Conservation (phyloP, 2,329 filamentous ascomycete genomes). For the Rhinocladiella similis region DNA sequence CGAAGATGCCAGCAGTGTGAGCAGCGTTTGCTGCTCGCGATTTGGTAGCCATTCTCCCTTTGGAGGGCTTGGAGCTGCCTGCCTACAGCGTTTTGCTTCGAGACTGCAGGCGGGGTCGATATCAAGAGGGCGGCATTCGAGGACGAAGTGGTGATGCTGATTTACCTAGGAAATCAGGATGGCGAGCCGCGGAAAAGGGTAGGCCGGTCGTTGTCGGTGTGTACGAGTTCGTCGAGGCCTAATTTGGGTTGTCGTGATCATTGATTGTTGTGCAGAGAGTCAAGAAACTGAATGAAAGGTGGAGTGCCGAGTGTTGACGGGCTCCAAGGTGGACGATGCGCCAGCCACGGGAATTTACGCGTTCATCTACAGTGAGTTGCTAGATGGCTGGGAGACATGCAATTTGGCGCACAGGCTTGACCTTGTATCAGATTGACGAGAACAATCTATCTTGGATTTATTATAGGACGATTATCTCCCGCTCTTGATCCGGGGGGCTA, state of each 20-base stretch:
- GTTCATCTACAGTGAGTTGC: background rate
- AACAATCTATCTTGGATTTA: background rate
- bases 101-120: constrained; percentile 3
- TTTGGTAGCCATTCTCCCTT: constrained; percentile 19
- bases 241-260: background rate
- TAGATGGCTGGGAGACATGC: constrained; percentile 16
- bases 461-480: background rate
- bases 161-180: background rate
- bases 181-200: background rate
- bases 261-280: constrained; percentile 12
- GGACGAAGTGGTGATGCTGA: background rate
- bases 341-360: constrained; percentile 27
- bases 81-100: constrained; percentile 7
- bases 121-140: constrained; percentile 17
- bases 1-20: constrained; percentile 90
- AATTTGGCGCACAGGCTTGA: background rate
- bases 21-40: constrained; percentile 38
- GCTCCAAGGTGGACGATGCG: constrained; percentile 21
- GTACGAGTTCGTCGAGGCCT: background rate
- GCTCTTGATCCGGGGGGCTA: no score
- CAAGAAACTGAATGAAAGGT: constrained; percentile 8
- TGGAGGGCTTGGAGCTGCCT: background rate
- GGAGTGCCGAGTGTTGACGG: constrained; percentile 13
- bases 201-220: background rate
- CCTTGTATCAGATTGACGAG: no score